A percentile compares a stretch with the other conserved stretches of the same genome.
Conservation (phyloP, 225 moss, liverwort and hornwort species). For the Takakia lepidozioides region DNA sequence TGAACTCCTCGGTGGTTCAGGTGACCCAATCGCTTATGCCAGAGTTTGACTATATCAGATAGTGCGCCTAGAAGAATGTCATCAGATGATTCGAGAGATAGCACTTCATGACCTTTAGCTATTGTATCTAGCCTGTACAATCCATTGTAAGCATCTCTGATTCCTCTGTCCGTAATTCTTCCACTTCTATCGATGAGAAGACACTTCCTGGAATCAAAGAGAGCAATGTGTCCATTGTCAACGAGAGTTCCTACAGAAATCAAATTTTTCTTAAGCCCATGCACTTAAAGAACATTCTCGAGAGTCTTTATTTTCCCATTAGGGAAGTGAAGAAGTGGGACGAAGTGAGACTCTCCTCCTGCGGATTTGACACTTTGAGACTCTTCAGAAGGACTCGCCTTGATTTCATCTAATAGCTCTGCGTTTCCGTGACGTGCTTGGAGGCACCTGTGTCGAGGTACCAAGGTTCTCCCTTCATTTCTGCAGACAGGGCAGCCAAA, state of each 20-base stretch:
- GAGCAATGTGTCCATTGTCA: not conserved
- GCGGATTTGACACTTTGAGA: no score
- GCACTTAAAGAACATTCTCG: constrained; percentile 1
- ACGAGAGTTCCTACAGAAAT: not conserved
- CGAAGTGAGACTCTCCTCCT: no score
- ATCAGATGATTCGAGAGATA: no score
- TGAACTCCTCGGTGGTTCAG: not conserved
- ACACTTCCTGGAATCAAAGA: not conserved
- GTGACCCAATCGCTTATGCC: constrained; percentile 1
- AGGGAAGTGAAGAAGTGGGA: not conserved
- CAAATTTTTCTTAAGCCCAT: constrained; percentile 1
- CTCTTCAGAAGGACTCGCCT: no score
- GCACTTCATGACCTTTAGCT: no score
- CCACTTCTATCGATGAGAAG: not conserved
- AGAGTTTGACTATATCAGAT: not conserved
- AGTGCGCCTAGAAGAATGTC: not conserved
- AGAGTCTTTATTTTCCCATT: not conserved
- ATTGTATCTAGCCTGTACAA: no score
- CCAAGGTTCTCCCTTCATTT: no score
- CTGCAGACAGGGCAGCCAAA: no score
- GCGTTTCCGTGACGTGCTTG: not conserved
- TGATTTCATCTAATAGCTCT: not conserved
- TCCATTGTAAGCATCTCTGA: not conserved
- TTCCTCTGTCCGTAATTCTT: not conserved
- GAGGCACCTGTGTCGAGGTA: no score